Conservation (phyloP, 768 basidiomycete species). For the Serendipita vermifera region DNA sequence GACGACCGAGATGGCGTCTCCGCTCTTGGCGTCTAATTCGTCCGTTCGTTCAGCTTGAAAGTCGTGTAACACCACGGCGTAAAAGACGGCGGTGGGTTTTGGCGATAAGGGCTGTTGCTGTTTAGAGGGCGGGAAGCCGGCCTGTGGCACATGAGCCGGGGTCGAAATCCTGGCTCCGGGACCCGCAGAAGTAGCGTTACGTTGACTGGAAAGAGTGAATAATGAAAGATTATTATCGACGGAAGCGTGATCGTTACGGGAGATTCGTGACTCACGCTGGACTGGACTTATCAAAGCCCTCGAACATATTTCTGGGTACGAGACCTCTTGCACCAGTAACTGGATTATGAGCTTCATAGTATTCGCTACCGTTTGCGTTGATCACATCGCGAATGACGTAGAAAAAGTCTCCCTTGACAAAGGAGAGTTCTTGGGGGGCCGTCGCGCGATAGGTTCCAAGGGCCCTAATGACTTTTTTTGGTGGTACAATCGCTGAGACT, state of each 20-base stretch:
- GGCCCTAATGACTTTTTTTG: constrained; percentile 92
- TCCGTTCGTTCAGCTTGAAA: constrained; percentile 92
- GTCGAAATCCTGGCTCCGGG: constrained; percentile 10
- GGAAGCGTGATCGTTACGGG: not conserved
- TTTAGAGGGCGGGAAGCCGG: constrained; percentile 7
- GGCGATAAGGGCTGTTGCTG: not conserved
- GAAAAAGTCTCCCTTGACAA: constrained; percentile 93
- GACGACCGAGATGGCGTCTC: constrained; percentile 91
- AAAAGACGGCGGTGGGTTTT: constrained; percentile 33
- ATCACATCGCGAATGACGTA: constrained; percentile 75
- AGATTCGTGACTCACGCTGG: constrained; percentile 38
- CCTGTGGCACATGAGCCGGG: constrained; percentile 1
- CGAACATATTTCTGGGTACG: constrained; percentile 77
- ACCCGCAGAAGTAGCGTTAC: constrained; percentile 9
- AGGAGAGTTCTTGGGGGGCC: constrained; percentile 76
- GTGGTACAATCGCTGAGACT: constrained; percentile 56
- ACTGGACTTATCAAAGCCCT: constrained; percentile 71
- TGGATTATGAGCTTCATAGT: constrained; percentile 95
- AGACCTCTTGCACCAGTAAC: constrained; percentile 80
- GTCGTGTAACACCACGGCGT: constrained; percentile 91
- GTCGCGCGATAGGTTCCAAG: constrained; percentile 49
- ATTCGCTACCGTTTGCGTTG: constrained; percentile 32
- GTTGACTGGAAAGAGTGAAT: not conserved
- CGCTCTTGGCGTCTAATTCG: constrained; percentile 87
- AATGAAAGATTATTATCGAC: not conserved